These are phyloP conservation scores for Ophiognomonia clavigignenti-juglandacearum DNA, from an alignment of 2,329 filamentous ascomycete species.

Conservation along the genomic window DNA sequence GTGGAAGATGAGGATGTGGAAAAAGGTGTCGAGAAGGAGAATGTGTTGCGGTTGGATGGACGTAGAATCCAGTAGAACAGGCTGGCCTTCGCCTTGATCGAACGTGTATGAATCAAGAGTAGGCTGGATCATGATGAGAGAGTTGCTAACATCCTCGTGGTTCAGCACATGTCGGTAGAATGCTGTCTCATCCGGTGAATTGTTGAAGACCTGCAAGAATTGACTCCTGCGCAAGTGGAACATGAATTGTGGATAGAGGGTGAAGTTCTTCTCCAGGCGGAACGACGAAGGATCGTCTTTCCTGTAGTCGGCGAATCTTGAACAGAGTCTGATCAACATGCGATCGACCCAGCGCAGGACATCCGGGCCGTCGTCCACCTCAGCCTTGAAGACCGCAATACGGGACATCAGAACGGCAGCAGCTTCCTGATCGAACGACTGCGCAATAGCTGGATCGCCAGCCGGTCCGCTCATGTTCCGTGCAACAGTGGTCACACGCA, in stretches of 20 bases:
- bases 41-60: conserved; percentile 95
- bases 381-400: conserved; percentile 97
- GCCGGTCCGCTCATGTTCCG: conserved; percentile 88
- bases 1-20: conserved; percentile 99
- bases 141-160: conserved; percentile 95
- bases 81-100: conserved; percentile 86
- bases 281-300: conserved; percentile 98
- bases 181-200: conserved; percentile 97
- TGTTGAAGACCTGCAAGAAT: conserved; percentile 99
- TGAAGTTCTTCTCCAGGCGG: conserved; percentile 97
- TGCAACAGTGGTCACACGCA: conserved; percentile 90
- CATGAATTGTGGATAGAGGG: conserved; percentile 98
- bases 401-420: conserved; percentile 98
- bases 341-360: conserved; percentile 96
- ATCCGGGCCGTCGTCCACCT: conserved; percentile 97
- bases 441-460: conserved; percentile 89
- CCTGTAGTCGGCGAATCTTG: conserved; percentile 92
- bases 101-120: conserved; percentile 97
- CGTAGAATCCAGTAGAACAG: conserved; percentile 92
- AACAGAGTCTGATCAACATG: conserved; percentile 96
- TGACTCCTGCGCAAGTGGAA: conserved; percentile 96
- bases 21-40: conserved; percentile 94
- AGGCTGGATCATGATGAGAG: conserved; percentile 97
- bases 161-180: conserved; percentile 97
- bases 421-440: conserved; percentile 97